Conservation (phyloP, 1,284 basidiomycete species). For the Marasmius tenuissimus region DNA sequence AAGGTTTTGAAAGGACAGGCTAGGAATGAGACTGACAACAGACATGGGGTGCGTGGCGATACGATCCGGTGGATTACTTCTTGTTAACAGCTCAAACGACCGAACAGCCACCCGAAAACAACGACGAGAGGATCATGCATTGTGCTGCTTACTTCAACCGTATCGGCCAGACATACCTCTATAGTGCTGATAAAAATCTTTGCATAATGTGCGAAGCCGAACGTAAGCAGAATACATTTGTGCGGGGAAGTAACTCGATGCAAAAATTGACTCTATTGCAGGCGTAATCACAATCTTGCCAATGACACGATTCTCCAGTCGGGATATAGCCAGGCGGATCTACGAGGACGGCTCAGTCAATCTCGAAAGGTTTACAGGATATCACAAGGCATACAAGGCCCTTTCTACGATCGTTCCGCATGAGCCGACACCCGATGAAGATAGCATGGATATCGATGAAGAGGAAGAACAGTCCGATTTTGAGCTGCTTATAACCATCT, state of each 20-base stretch:
- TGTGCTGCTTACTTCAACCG: constrained; percentile 63
- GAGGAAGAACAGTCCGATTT: constrained; percentile 29
- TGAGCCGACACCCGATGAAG: constrained; percentile 36
- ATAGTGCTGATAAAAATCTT: constrained; percentile 68
- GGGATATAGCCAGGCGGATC: neutral
- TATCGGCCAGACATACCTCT: constrained; percentile 44
- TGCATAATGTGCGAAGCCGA: constrained; percentile 52
- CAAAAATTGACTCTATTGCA: neutral
- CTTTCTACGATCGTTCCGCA: constrained; percentile 10
- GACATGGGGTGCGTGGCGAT: constrained; percentile 30
- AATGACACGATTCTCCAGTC: neutral
- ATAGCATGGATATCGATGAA: constrained; percentile 64
- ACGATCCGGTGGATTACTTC: neutral
- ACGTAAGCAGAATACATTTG: constrained; percentile 33
- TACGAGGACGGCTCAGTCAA: neutral
- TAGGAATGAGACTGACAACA: constrained; percentile 61
- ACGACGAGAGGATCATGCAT: constrained; percentile 71
- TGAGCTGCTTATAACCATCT: constrained; percentile 8
- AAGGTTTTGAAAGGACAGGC: constrained; percentile 64
- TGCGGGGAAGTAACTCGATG: neutral
- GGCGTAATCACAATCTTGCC: neutral
- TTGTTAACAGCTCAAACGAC: constrained; percentile 8
- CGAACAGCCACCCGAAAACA: constrained; percentile 26
- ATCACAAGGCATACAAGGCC: constrained; percentile 26
- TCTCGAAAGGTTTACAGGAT: neutral